Conservation (phyloP, 306 rosid species). For the Parietaria judaica region DNA sequence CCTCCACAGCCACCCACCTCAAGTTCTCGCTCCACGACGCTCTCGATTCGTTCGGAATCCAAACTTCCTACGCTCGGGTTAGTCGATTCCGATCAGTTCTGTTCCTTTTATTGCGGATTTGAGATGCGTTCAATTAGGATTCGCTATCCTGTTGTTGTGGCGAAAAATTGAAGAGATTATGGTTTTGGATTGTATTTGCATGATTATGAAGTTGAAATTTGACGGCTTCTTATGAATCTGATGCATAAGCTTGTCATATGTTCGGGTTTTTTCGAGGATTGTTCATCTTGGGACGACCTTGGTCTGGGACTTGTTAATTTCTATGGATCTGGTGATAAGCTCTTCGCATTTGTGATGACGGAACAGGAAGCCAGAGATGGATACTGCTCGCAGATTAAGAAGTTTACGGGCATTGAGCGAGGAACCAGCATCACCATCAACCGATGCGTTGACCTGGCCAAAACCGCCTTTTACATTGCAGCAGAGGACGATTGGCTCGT, state of each 20-base stretch:
- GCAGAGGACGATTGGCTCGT: conserved; percentile 96
- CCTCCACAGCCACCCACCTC: conserved; percentile 26
- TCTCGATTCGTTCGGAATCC: conserved; percentile 70
- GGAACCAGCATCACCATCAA: conserved; percentile 78
- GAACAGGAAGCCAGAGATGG: conserved; percentile 77
- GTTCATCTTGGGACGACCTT: not conserved
- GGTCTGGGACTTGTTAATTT: not conserved
- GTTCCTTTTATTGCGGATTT: not conserved
- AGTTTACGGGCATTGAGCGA: conserved; percentile 58
- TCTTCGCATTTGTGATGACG: conserved; percentile 7
- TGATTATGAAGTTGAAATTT: too few relatives aligned
- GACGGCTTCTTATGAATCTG: too few relatives aligned
- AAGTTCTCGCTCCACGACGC: conserved; percentile 66
- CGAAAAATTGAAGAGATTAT: too few relatives aligned
- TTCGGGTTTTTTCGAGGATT: not conserved
- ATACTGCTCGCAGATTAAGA: conserved; percentile 61
- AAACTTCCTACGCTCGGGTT: conserved; percentile 68
- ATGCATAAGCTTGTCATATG: not conserved
- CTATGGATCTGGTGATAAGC: not conserved
- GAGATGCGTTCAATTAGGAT: too few relatives aligned
- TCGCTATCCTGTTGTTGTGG: too few relatives aligned
- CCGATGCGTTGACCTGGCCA: conserved; percentile 73
- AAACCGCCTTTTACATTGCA: conserved; percentile 66
- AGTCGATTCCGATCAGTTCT: not conserved
- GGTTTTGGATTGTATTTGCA: too few relatives aligned